Base-by-base conservation (phyloP, 2,329 filamentous ascomycete genomes). In the Volutella citrinella region DNA sequence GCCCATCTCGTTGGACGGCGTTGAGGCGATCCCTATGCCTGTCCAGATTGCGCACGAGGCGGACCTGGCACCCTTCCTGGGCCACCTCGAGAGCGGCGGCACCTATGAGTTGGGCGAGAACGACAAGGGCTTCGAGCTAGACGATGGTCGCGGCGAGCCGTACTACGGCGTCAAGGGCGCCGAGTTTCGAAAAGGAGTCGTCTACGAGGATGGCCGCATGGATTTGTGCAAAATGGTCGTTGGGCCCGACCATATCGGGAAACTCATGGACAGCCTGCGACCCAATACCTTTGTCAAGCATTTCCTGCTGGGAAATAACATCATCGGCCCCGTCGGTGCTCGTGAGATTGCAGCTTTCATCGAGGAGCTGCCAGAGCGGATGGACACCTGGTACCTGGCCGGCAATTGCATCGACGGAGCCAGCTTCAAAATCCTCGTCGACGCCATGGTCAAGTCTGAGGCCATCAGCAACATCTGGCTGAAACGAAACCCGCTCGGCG, bases 191-290 rank as follows among this genome's bases (percentile, higher is more conserved):
- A 57, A 55, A 45, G 63, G 62, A 18, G 61, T 65, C 16, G 53
- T 74, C 6, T 76, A 75, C 39, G 63, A 70, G 32, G 72, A 76
- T 42, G 65, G 66, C 8, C 64, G 72, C 10, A 66, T 77, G 56
- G 72, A 76, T 46, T 63, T 76, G 4, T 76, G 72, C 59, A 74
- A 75, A 56, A 72, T 71, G 62, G 71, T 71, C 5, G 64, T 76
- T 23, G 73, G 72, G 2, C 72, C 71, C 9, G 63, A 65, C 13
- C 66, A 74, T 31, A 73, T 76, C 40, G 60, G 60, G 18, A 56
- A 59, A n/a, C 54, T 76, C 27, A 72, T 76, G 63, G 52, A 69
- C 26, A 68, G 64, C 32, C 56, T 76, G 40, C 62, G 64, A 27
- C 48, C 56, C 4, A 75, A 75, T 45, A 50, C 52, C 13, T 70